Evolutionary conservation across 352 stramenopile species (phyloP).

Genomic region (Pythium guiyangense): DNA sequence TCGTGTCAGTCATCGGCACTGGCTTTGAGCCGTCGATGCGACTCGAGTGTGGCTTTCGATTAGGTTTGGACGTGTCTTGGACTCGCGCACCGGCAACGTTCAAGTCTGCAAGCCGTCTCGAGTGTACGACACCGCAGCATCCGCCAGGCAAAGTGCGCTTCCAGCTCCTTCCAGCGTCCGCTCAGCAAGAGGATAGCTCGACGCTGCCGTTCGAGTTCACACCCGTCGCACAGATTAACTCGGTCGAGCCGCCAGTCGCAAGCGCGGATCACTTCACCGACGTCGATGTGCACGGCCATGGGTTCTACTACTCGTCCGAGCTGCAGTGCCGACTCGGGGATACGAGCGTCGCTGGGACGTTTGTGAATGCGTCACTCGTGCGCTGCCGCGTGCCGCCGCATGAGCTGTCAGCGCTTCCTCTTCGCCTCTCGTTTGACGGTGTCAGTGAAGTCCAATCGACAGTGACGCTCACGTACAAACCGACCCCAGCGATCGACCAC

Average conservation of each 20-base stretch:
- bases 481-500: slow-evolving; percentile 4
- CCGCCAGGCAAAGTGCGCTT: slow-evolving; percentile 14
- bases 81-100: slow-evolving; percentile 13
- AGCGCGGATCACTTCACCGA: slow-evolving; percentile 12
- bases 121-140: slow-evolving; percentile 16
- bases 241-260: slow-evolving; percentile 19
- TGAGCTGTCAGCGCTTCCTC: slow-evolving; percentile 16
- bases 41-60: slow-evolving; percentile 29
- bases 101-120: slow-evolving; percentile 21
- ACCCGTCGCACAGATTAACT: slow-evolving; percentile 17
- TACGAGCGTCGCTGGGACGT: neutral
- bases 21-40: slow-evolving; percentile 41
- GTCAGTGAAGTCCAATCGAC: slow-evolving; percentile 12
- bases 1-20: slow-evolving; percentile 21
- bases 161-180: slow-evolving; percentile 22
- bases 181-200: slow-evolving; percentile 9
- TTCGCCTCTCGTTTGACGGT: slow-evolving; percentile 26
- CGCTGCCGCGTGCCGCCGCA: slow-evolving; percentile 30
- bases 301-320: slow-evolving; percentile 23
- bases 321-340: slow-evolving; percentile 16
- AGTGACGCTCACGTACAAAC: slow-evolving; percentile 21
- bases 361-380: slow-evolving; percentile 32
- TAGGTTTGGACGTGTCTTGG: slow-evolving; percentile 9
- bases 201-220: slow-evolving; percentile 26
- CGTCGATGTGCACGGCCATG: slow-evolving; percentile 28